Evolutionary conservation across 257 asterid species (phyloP), one percentile per base, ranked within the genome.

Genomic region (Haberlea rhodopensis): DNA sequence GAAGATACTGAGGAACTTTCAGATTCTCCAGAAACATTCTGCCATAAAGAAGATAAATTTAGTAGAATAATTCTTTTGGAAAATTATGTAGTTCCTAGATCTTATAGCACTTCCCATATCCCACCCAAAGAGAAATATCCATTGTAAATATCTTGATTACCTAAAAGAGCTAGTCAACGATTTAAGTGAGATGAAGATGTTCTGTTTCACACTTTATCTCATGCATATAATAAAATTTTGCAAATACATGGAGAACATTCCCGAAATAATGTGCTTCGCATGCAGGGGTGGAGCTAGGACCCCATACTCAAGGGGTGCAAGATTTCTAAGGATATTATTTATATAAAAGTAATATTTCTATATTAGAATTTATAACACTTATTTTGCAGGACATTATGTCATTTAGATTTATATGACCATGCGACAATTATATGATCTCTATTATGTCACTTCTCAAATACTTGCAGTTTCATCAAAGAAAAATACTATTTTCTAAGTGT

Each of bases 1-100:
- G 91, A 74, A 60, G 96, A 75, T 66, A 86, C 77, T 3, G 89
- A 60, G 34, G 85, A 84, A 78, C 78, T 73, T 64, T 78, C 91
- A 71, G 82, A 25, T 63, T 87, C 95, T 67, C 95, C 92, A 1
- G 87, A 79, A 53, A 84, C 88, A 58, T 80, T 78, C 97, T 87
- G 95, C 73, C 53, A 67, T 48, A 55, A 63, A 23, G 64, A 43
- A 77, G 22, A 55, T 62, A 18, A 34, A 43, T 2, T 7, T 52
- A 31, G 27, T 21, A 2, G 27, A 32, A 20, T 60, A 29, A 19
- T 63, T 51, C 32, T 23, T 69, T 49, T 62, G 69, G 16, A 60
- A 64, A 60, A 29, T 23, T 57, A 59, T 40, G 24, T 34, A 67
- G 19, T 69, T 68, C 24, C 61, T 27, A 43, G 51, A 66, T 60